Base-by-base conservation (phyloP, 805 yeast species). In the Candida caryicola region DNA sequence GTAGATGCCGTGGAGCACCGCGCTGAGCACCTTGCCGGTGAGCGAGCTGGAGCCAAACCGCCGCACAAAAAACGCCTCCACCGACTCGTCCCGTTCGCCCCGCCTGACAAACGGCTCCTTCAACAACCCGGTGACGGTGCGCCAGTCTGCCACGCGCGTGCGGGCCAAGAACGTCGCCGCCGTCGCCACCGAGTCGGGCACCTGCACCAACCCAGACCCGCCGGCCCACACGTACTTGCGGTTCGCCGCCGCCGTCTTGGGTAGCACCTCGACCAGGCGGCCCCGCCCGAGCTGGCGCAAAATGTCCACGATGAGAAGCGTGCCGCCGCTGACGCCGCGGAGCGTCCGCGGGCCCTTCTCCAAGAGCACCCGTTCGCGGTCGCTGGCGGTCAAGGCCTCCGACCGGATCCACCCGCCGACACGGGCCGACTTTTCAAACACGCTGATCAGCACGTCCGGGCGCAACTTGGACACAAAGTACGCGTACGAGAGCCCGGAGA, bases 271-370 rank as follows among this genome's bases (percentile, higher is more conserved):
- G 4, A 91, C 62, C 25, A 74, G 70, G 29, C 74, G 68, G 5
- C 62, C 64, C 8, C 62, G 48, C 0, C 79, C 77, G 35, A 84
- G 59, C 23, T 73, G 65, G 18, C 47, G 51, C 40, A 86, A 53
- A 2, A 79, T 68, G 54, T 85, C 95, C 16, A 83, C 61, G 5
- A 85, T 75, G 17, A 86, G 51, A 21, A 83, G 62, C 0, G 89
- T 78, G 0, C 98, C 98, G 29, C 80, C 80, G 38, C 88, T 84
- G 4, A 77, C 77, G 0, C 96, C 95, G 43, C 96, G 66, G 31
- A 93, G 64, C 0, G 98, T 93, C 34, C 98, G 66, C 0, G 99
- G 98, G 0, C 98, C 99, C 45, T 82, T 83, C 51, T 93, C 98
- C 21, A 87, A 58, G 2, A 71, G 42, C 0, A 73, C 57, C 5